phyloP scores from a whole-genome alignment of 176 grass and related monocot genomes.

The Metroxylon sagu region DNA sequence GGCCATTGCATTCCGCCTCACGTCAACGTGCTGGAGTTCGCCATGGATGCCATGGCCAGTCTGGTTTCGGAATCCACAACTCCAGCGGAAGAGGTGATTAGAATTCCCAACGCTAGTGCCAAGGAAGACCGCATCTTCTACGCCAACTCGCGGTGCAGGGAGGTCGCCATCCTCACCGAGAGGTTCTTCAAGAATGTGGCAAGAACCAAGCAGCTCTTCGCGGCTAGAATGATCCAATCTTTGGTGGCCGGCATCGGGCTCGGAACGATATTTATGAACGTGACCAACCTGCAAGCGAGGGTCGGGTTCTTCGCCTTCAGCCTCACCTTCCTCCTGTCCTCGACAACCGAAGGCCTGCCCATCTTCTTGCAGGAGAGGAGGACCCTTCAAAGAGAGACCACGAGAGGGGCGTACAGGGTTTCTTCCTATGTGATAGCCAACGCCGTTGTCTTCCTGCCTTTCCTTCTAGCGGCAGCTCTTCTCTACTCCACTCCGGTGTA shows the following conservation, averaged over 20 bases:
- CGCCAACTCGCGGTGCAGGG: conserved; percentile 42
- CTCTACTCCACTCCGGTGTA: conserved; percentile 79
- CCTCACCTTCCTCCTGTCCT: neutral
- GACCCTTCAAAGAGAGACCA: conserved; percentile 68
- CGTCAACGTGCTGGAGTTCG: conserved; percentile 88
- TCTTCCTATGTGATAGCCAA: conserved; percentile 70
- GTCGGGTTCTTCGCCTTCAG: neutral
- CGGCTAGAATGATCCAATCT: conserved; percentile 4
- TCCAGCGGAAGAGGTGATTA: neutral
- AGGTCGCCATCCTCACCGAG: conserved; percentile 43
- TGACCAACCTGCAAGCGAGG: neutral
- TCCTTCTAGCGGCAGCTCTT: conserved; percentile 52
- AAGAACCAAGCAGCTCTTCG: conserved; percentile 63
- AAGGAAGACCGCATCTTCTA: conserved; percentile 22
- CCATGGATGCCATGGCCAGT: conserved; percentile 55
- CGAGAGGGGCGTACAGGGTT: conserved; percentile 74
- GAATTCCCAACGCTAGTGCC: neutral
- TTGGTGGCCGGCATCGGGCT: neutral
- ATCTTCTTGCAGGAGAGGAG: conserved; percentile 81
- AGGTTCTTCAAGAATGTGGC: conserved; percentile 61
- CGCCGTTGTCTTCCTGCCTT: conserved; percentile 54
- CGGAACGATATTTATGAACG: neutral
- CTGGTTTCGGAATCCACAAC: neutral
- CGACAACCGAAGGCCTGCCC: conserved; percentile 65
- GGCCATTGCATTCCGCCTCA: conserved; percentile 57